Base-by-base conservation (phyloP, 1,284 basidiomycete genomes). In the Inonotus hispidus region DNA sequence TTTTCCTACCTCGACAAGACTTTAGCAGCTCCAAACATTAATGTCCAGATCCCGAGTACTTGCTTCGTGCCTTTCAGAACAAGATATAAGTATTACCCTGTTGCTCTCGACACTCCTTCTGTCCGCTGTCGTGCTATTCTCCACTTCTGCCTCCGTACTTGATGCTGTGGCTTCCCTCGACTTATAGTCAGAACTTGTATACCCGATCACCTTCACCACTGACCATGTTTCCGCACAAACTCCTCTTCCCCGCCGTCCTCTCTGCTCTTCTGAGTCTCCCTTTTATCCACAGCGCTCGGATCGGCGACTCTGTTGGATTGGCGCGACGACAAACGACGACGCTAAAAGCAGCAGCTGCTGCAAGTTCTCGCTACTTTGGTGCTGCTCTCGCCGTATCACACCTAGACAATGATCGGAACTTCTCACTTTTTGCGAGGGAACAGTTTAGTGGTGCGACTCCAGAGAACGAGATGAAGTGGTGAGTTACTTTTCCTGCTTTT, bases 401-500 rank as follows among this genome's bases (percentile, higher is more conserved):
- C 46, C 56, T 62, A 1, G 49, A 38, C 3, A 62, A 62, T 29
- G 61, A 62, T 29, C 49, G 47, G 38, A 59, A 62, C 5, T 62
- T 62, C 43, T 35, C 45, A 14, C 19, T 38, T 4, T 53, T 62
- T 32, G 61, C 49, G 16, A 37, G 29, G n/a, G 21, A 58, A 23
- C 61, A 66, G 43, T 64, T 64, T 39, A 61, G 63, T 25, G 58
- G 50, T 13, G 59, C 61, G 16, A 66, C 65, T 14, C 62, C 64
- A 16, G 65, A 63, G 43, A 66, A 66, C 35, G 56, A 61, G 39
- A 58, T 62, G 63, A 67, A 65, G 32, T 64, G 66, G 63, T 59
- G 21, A 8, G 56, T 43, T 19, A n/a, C 11, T 45, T 38, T 32
- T 25, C 16, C n/a, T 11, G n/a, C n/a, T n/a, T n/a, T n/a, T n/a